phyloP scores from a whole-genome alignment of 2,329 filamentous ascomycete species.

The Hortaea sp. region DNA sequence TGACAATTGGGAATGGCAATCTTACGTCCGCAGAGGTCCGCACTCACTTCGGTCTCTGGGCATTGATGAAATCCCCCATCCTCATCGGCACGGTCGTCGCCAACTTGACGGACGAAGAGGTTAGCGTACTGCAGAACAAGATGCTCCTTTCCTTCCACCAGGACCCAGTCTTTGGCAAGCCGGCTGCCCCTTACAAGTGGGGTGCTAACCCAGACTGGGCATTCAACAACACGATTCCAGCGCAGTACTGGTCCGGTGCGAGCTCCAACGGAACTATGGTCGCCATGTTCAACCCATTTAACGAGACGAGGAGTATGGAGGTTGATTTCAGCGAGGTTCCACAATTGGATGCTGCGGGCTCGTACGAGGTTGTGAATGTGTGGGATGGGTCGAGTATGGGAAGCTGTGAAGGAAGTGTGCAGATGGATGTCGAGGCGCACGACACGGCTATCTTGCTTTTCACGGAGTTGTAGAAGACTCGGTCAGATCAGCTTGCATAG shows the following conservation, averaged over 20 bases:
- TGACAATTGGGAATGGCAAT: constrained; percentile 31
- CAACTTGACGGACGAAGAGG: constrained; percentile 14
- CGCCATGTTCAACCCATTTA: constrained; percentile 38
- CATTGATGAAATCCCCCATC: constrained; percentile 32
- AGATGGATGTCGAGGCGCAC: too few relatives aligned
- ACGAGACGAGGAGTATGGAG: constrained; percentile 25
- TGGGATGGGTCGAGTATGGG: constrained; percentile 22
- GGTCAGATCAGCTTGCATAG: too few relatives aligned
- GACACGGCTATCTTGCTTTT: too few relatives aligned
- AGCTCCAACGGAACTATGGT: constrained; percentile 36
- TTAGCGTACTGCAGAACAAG: constrained; percentile 31
- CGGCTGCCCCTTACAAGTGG: constrained; percentile 34
- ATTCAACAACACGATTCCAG: constrained; percentile 39
- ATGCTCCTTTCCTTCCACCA: constrained; percentile 38
- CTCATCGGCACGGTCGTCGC: constrained; percentile 34
- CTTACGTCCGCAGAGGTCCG: constrained; percentile 24
- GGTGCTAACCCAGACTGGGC: constrained; percentile 42
- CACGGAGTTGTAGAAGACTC: too few relatives aligned
- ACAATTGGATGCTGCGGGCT: constrained; percentile 21
- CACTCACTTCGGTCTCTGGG: constrained; percentile 32
- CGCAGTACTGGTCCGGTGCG: constrained; percentile 41
- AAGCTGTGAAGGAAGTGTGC: too few relatives aligned
- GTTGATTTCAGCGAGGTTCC: constrained; percentile 37
- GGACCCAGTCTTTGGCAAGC: constrained; percentile 31
- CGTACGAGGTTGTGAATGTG: constrained; percentile 35